Conservation (phyloP, 805 yeast genomes). For the Barnettozyma salicaria region DNA sequence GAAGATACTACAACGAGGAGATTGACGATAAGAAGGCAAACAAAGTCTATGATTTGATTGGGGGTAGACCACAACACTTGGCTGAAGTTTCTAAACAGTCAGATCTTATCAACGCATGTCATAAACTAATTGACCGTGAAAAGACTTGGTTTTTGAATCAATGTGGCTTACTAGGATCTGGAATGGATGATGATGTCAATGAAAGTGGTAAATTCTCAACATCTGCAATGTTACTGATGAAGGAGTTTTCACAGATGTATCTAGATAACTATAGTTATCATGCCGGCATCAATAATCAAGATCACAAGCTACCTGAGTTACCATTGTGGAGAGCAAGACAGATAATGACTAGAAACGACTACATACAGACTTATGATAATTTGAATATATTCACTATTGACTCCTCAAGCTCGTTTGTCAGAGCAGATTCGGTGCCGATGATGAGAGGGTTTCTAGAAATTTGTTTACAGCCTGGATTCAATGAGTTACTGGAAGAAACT, state of each 20-base stretch:
- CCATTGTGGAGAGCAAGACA: constrained; percentile 84
- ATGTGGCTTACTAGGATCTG: constrained; percentile 69
- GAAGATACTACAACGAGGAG: constrained; percentile 34
- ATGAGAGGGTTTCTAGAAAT: constrained; percentile 85
- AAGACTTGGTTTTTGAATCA: constrained; percentile 83
- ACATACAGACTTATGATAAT: constrained; percentile 67
- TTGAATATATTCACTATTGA: constrained; percentile 77
- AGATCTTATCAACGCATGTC: constrained; percentile 56
- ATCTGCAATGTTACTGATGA: constrained; percentile 67
- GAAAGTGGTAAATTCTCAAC: constrained; percentile 72
- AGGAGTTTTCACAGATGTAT: constrained; percentile 59
- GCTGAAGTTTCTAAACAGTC: constrained; percentile 59
- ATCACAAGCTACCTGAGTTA: constrained; percentile 53
- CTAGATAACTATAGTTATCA: constrained; percentile 34
- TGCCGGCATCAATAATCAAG: constrained; percentile 3
- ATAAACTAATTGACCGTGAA: constrained; percentile 67
- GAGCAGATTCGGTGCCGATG: constrained; percentile 84
- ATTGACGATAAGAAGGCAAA: constrained; percentile 39
- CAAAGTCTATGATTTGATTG: constrained; percentile 60
- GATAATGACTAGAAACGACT: constrained; percentile 80
- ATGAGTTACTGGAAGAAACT: constrained; percentile 58
- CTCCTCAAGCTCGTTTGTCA: constrained; percentile 54
- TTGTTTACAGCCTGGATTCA: constrained; percentile 63
- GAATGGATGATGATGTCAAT: constrained; percentile 88
- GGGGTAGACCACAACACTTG: constrained; percentile 81